phyloP scores from a whole-genome alignment of 805 yeast species.

The Saccharomycopsis javanensis region DNA sequence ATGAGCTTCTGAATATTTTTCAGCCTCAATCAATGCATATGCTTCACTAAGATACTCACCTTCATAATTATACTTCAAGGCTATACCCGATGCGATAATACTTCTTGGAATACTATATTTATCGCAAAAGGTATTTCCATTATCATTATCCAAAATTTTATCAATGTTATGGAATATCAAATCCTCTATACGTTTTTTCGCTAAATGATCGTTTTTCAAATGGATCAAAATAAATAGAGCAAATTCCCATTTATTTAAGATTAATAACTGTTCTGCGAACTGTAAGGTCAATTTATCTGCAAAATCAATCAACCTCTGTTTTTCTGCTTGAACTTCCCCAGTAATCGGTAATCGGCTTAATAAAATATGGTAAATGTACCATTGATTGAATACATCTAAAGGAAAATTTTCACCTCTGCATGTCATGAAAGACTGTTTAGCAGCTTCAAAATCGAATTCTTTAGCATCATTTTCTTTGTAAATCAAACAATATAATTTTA shows the following conservation, averaged over 20 bases:
- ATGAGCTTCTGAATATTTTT: conserved; percentile 55
- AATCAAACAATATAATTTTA: conserved; percentile 26
- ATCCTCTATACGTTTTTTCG: conserved; percentile 31
- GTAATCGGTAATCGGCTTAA: neutral
- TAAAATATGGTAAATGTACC: conserved; percentile 44
- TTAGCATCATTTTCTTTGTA: conserved; percentile 10
- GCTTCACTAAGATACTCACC: conserved; percentile 53
- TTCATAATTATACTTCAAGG: conserved; percentile 40
- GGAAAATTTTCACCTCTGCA: conserved; percentile 10
- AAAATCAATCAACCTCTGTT: conserved; percentile 2
- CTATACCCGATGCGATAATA: conserved; percentile 47
- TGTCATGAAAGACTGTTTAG: conserved; percentile 9
- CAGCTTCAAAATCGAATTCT: conserved; percentile 10
- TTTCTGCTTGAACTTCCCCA: neutral
- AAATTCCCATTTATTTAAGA: conserved; percentile 42
- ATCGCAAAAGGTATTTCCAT: neutral
- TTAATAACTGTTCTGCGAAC: conserved; percentile 44
- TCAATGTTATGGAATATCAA: conserved; percentile 21
- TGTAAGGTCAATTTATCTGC: conserved; percentile 32
- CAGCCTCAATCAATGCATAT: conserved; percentile 51
- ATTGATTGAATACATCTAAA: conserved; percentile 34
- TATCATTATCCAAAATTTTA: conserved; percentile 19
- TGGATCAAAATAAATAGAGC: conserved; percentile 58
- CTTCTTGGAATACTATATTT: conserved; percentile 35
- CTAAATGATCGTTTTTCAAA: conserved; percentile 37